Percentiles rank a stretch among this genome's conserved stretches.
Conservation (phyloP, 345 rosid genomes). For the Dimocarpus longan region DNA sequence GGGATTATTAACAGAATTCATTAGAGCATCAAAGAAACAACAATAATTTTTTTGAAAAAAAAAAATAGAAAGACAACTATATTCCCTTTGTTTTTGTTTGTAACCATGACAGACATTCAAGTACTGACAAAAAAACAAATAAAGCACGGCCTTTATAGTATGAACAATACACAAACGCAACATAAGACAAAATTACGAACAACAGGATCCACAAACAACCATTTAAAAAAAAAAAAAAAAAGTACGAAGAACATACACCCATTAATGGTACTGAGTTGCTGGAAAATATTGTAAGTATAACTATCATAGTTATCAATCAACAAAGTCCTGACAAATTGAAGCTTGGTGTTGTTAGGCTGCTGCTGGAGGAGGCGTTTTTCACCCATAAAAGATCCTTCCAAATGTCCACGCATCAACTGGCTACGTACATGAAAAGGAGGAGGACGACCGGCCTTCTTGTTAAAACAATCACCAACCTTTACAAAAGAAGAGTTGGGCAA, state of each 20-base stretch:
- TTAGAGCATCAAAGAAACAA: not conserved
- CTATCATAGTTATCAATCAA: slow-evolving; percentile 95
- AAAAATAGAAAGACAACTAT: not conserved
- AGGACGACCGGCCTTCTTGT: slow-evolving; percentile 17
- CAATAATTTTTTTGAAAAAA: not conserved
- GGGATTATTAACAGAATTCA: not conserved
- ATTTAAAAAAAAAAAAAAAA: not conserved
- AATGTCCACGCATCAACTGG: slow-evolving; percentile 48
- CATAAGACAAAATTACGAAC: no score
- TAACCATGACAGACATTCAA: not conserved
- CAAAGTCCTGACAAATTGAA: slow-evolving; percentile 77
- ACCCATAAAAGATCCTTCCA: slow-evolving; percentile 56
- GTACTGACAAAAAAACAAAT: not conserved
- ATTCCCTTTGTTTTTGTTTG: not conserved
- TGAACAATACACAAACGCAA: not conserved
- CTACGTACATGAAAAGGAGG: slow-evolving; percentile 30
- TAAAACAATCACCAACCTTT: slow-evolving; percentile 29
- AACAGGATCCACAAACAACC: not conserved
- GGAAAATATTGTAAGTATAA: slow-evolving; percentile 90
- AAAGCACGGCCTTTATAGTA: not conserved
- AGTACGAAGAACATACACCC: slow-evolving; percentile 52
- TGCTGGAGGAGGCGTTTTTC: slow-evolving; percentile 40
- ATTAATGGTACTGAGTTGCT: slow-evolving; percentile 78
- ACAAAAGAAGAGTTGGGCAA: slow-evolving; percentile 31
- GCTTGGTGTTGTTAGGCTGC: slow-evolving; percentile 44